Evolutionary conservation across 2,329 filamentous ascomycete species (phyloP).

Genomic region (Pseudonectria buxi): DNA sequence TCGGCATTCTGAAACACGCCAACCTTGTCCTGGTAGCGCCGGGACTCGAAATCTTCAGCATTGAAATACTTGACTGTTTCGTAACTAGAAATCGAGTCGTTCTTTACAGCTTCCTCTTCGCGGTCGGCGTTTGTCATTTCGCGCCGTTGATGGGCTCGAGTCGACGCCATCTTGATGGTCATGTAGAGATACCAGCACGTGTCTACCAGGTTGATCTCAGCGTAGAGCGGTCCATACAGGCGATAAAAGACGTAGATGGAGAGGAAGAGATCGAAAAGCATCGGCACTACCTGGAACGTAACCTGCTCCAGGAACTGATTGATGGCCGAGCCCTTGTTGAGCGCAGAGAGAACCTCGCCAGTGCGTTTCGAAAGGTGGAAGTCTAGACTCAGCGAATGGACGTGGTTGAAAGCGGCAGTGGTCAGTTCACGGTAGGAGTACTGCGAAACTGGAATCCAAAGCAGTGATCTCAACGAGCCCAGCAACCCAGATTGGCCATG

Average conservation of each 20-base stretch:
- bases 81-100: conserved; percentile 98
- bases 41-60: conserved; percentile 72
- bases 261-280: conserved; percentile 83
- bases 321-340: conserved; percentile 94
- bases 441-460: conserved; percentile 96
- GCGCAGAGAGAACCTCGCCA: conserved; percentile 86
- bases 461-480: conserved; percentile 69
- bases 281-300: conserved; percentile 91
- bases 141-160: conserved; percentile 81
- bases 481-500: conserved; percentile 86
- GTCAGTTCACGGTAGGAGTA: conserved; percentile 94
- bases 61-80: conserved; percentile 93
- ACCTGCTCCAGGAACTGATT: conserved; percentile 95
- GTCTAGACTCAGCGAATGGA: conserved; percentile 88
- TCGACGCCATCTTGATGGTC: conserved; percentile 92
- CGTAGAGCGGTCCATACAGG: conserved; percentile 62
- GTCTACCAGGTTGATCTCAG: conserved; percentile 80
- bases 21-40: conserved; percentile 65
- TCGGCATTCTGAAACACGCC: conserved; percentile 66
- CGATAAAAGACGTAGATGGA: conserved; percentile 73
- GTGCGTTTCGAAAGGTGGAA: conserved; percentile 97
- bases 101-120: conserved; percentile 95
- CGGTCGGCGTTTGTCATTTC: conserved; percentile 93
- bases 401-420: conserved; percentile 93
- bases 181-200: conserved; percentile 96